Conservation (phyloP, 2,329 filamentous ascomycete genomes). For the Pseudopithomyces maydicus region DNA sequence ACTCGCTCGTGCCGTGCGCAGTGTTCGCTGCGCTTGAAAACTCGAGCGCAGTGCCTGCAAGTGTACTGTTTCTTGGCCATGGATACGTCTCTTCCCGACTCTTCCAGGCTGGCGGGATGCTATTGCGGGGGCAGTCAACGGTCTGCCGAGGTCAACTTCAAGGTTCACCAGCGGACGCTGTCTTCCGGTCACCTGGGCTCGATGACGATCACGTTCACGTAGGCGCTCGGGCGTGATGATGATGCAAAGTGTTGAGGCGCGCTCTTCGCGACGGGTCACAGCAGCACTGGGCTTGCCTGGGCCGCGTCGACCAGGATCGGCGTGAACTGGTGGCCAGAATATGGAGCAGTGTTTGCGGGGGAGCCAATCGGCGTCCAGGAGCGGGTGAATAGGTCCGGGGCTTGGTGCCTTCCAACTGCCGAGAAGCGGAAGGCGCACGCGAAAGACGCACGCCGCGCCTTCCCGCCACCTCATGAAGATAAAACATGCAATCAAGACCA, state of each 20-base stretch:
- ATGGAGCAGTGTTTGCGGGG: conserved; percentile 5
- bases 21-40: conserved; percentile 44
- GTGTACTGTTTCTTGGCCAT: conserved; percentile 3
- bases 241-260: conserved; percentile 6
- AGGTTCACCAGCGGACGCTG: not conserved
- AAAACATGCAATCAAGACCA: too few species aligned
- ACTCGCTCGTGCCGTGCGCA: conserved; percentile 42
- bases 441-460: not conserved
- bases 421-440: conserved; percentile 6
- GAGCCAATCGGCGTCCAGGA: not conserved
- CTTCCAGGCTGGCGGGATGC: not conserved
- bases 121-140: not conserved
- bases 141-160: not conserved
- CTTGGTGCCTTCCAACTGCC: conserved; percentile 3
- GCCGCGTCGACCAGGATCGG: conserved; percentile 1
- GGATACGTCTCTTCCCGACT: not conserved
- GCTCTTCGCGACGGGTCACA: not conserved
- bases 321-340: not conserved
- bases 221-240: not conserved
- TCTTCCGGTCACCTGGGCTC: not conserved
- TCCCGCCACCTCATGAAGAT: too few species aligned
- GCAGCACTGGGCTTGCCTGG: not conserved
- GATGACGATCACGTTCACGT: too few species aligned
- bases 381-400: conserved; percentile 7
- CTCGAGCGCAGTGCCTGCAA: conserved; percentile 28